Evolutionary conservation across 176 grass and related monocot genomes (phyloP).

Genomic region (Paspalum vaginatum): DNA sequence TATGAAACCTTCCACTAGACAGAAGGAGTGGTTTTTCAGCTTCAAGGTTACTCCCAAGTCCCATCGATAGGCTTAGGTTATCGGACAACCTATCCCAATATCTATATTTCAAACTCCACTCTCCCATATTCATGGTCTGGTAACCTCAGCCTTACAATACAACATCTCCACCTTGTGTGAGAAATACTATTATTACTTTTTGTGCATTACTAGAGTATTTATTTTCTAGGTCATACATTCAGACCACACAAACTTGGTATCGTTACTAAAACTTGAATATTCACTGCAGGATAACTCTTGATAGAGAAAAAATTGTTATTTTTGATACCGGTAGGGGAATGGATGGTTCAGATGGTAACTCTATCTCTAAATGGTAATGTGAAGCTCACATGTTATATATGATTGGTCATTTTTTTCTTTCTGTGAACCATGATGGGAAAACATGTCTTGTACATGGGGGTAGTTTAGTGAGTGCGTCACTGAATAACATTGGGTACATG

Average conservation of each 20-base stretch:
- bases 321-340: conserved; percentile 67
- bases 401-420: not conserved
- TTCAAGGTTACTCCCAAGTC: too few relatives aligned
- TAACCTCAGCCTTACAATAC: not conserved
- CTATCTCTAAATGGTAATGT: conserved; percentile 60
- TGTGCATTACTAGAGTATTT: conserved; percentile 8
- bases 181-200: not conserved
- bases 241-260: not conserved
- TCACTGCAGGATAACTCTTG: conserved; percentile 53
- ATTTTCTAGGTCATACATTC: not conserved
- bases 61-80: too few relatives aligned
- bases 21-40: too few relatives aligned
- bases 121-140: too few relatives aligned
- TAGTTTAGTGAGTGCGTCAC: not conserved
- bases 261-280: conserved; percentile 10
- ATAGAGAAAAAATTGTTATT: conserved; percentile 45
- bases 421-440: conserved; percentile 5
- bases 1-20: too few relatives aligned
- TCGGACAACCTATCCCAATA: too few relatives aligned
- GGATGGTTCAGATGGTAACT: conserved; percentile 61
- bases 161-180: not conserved
- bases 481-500: not conserved
- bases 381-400: not conserved
- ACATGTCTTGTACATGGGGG: not conserved
- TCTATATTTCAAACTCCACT: too few relatives aligned